Evolutionary conservation across 1,284 basidiomycete genomes (phyloP).

Genomic region (Trichosporon faecale): DNA sequence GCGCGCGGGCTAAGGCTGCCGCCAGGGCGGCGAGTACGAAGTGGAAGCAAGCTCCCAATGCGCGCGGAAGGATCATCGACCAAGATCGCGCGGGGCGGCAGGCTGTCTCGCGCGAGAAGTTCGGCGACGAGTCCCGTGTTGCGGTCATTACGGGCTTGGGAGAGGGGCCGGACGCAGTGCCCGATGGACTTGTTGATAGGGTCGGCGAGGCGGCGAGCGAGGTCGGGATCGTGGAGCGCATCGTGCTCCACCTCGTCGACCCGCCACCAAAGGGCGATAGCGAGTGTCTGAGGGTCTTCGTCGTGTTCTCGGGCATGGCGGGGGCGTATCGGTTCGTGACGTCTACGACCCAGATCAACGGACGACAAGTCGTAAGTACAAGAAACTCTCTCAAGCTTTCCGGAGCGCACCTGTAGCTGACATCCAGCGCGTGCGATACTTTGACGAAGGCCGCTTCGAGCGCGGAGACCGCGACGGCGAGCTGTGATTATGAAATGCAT

Average conservation of each 20-base stretch:
- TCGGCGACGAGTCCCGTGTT: constrained; percentile 83
- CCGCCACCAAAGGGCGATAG: constrained; percentile 62
- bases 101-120: constrained; percentile 68
- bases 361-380: constrained; percentile 62
- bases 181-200: constrained; percentile 83
- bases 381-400: neutral
- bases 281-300: constrained; percentile 76
- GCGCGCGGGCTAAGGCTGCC: constrained; percentile 41
- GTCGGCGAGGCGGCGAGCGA: constrained; percentile 57
- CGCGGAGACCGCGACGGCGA: constrained; percentile 46
- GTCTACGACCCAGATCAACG: constrained; percentile 86
- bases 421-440: constrained; percentile 66
- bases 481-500: constrained; percentile 9
- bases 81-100: constrained; percentile 72
- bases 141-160: constrained; percentile 86
- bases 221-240: constrained; percentile 70
- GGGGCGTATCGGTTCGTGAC: constrained; percentile 92
- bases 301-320: constrained; percentile 78
- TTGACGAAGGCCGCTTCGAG: constrained; percentile 62
- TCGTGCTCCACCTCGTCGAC: constrained; percentile 73
- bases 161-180: constrained; percentile 70
- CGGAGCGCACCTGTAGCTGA: constrained; percentile 12
- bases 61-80: constrained; percentile 82
- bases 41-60: constrained; percentile 40
- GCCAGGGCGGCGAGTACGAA: constrained; percentile 45